phyloP scores from a whole-genome alignment of 495 filamentous ascomycete species.

The Opeltia flavorubescens region DNA sequence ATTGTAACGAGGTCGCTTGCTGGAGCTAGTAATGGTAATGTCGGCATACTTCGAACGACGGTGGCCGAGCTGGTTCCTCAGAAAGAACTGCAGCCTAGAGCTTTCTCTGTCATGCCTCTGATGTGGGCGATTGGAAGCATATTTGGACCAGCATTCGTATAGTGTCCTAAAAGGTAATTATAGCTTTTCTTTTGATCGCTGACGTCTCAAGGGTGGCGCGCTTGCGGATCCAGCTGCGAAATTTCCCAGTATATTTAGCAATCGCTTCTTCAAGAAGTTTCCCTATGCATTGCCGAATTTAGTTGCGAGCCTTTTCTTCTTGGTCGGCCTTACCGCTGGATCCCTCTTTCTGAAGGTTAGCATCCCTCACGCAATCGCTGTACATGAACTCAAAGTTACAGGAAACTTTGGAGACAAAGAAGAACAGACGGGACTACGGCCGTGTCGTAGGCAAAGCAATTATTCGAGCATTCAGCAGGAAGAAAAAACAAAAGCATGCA shows the following conservation, averaged over 20 bases:
- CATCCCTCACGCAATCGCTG: no score
- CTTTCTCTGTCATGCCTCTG: constrained; percentile 75
- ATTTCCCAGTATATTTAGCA: constrained; percentile 53
- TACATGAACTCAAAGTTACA: no score
- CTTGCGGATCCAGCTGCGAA: constrained; percentile 63
- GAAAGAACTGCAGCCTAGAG: constrained; percentile 65
- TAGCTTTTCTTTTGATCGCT: no score
- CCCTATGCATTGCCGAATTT: constrained; percentile 79
- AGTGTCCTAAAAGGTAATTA: no score
- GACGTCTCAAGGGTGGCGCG: constrained; percentile 51
- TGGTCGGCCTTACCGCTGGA: constrained; percentile 56
- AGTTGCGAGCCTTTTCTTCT: constrained; percentile 54
- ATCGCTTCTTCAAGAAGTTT: constrained; percentile 52
- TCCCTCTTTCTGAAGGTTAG: constrained; percentile 50
- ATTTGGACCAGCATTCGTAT: constrained; percentile 69
- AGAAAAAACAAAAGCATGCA: constrained; percentile 13
- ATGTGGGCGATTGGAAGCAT: constrained; percentile 68
- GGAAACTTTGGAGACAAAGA: constrained; percentile 61
- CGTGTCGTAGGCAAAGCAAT: constrained; percentile 44
- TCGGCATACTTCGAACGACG: constrained; percentile 70
- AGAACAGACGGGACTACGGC: constrained; percentile 52
- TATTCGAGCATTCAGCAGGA: constrained; percentile 17
- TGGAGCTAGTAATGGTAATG: constrained; percentile 63
- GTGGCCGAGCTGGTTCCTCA: constrained; percentile 73
- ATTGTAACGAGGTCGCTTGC: constrained; percentile 52